phyloP scores from a whole-genome alignment of 495 filamentous ascomycete species.

The Jackrogersella multiformis region DNA sequence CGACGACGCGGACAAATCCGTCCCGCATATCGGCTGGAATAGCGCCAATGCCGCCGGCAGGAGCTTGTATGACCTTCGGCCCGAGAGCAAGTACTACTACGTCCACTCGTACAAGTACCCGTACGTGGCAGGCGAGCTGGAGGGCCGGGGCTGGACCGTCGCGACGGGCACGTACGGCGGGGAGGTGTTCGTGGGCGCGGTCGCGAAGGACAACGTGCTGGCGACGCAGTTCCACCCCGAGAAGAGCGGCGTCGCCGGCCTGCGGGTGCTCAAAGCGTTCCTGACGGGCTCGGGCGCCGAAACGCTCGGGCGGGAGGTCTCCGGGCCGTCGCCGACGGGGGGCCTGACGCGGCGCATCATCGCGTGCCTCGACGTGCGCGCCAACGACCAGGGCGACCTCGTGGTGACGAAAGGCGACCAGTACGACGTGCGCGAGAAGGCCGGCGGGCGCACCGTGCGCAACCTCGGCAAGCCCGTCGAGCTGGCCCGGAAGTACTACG shows the following conservation, averaged over 20 bases:
- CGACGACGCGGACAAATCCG: constrained; percentile 78
- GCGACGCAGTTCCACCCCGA: constrained; percentile 98
- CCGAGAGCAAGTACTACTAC: constrained; percentile 95
- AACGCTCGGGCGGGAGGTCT: constrained; percentile 40
- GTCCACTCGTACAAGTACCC: constrained; percentile 93
- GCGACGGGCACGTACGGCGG: constrained; percentile 87
- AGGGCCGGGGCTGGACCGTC: constrained; percentile 83
- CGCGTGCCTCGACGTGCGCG: constrained; percentile 93
- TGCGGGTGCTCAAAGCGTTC: constrained; percentile 86
- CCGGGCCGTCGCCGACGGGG: constrained; percentile 44
- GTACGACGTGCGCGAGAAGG: constrained; percentile 98
- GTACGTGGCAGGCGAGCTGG: constrained; percentile 74
- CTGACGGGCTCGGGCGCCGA: constrained; percentile 69
- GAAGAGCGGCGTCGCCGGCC: constrained; percentile 90
- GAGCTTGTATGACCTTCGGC: constrained; percentile 76
- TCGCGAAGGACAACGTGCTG: constrained; percentile 83
- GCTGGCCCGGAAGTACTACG: constrained; percentile 92
- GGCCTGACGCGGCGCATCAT: constrained; percentile 91
- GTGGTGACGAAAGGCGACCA: constrained; percentile 99
- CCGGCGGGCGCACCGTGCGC: constrained; percentile 76
- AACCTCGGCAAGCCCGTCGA: constrained; percentile 97
- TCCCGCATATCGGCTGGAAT: constrained; percentile 99
- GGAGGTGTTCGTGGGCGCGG: constrained; percentile 90
- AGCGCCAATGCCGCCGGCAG: constrained; percentile 68
- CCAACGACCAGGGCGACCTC: constrained; percentile 95